A percentile compares a stretch with the other conserved stretches of the same genome.
Conservation (phyloP, 768 basidiomycete genomes). For the Boletus vermiculosoides region DNA sequence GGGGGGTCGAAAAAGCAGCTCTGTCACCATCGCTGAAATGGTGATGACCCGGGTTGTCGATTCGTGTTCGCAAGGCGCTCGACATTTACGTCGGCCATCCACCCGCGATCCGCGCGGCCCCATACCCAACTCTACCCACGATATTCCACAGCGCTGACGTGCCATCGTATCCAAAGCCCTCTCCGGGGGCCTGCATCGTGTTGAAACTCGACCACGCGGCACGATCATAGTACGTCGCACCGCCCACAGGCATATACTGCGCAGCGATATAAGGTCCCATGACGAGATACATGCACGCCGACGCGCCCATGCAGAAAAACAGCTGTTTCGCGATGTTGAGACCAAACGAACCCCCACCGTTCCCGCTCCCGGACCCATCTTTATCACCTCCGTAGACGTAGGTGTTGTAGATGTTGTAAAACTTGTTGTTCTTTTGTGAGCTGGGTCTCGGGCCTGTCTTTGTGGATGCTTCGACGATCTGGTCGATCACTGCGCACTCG, state of each 20-base stretch:
- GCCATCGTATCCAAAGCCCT: conserved; percentile 63
- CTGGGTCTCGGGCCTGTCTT: conserved; percentile 34
- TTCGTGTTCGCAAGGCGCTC: conserved; percentile 1
- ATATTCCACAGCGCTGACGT: conserved; percentile 67
- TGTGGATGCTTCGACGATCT: conserved; percentile 48
- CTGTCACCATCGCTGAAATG: conserved; percentile 10
- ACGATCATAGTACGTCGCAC: conserved; percentile 75
- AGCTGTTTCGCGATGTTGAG: conserved; percentile 44
- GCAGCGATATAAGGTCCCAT: conserved; percentile 58
- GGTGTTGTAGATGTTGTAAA: conserved; percentile 88
- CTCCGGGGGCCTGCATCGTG: conserved; percentile 63
- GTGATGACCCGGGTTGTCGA: conserved; percentile 6
- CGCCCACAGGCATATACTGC: conserved; percentile 56
- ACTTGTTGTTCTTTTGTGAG: conserved; percentile 49
- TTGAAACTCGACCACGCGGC: conserved; percentile 81
- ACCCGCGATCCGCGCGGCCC: conserved; percentile 70
- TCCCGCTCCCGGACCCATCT: conserved; percentile 28
- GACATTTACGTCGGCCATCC: conserved; percentile 70
- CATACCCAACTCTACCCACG: conserved; percentile 68
- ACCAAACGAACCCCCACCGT: conserved; percentile 27
- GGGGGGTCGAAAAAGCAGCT: neutral
- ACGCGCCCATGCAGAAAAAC: conserved; percentile 59
- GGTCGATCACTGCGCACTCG: conserved; percentile 74
- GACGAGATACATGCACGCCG: conserved; percentile 58
- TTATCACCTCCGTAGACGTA: conserved; percentile 50